Evolutionary conservation across 2,329 filamentous ascomycete genomes (phyloP), one percentile per base, ranked within the genome.

Genomic region (Chalaropsis thielavioides): DNA sequence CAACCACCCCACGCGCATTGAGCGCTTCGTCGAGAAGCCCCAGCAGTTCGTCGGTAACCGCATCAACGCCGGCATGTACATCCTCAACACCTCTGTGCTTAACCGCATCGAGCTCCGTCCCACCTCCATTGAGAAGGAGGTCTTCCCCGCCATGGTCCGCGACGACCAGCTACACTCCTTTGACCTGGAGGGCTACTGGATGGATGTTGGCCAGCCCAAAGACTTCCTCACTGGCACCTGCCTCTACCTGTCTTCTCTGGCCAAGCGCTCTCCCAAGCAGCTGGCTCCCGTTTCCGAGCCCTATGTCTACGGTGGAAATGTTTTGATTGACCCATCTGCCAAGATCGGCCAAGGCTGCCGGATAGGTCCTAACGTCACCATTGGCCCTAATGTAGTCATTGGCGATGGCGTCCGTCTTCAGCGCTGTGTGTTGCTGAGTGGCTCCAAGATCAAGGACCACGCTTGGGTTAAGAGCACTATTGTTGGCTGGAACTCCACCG

Each of bases 381-480:
- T 99, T 73, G 92, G 94, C 49, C 92, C 92, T 65, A 87, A 91
- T 71, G 92, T 96, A 56, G 86, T 96, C 59, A 82, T 99, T 66
- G 92, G 92, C 64, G 92, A 99, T 70, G 94, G 92, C 73, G 94
- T 96, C 51, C 86, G 92, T 71, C 83, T 99, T 69, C 92, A 97
- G 78, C 87, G 94, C 71, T 96, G 89, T 72, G 94, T 97, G 27
- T 78, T 99, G 65, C 82, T 99, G 69, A 83, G 87, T 68, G 89
- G 90, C 72, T 90, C 88, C 77, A 96, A 95, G 80, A 87, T 96
- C 77, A 96, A 96, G 83, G 94, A 99, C 75, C 92, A 99, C 75
- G 94, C 94, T 60, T 97, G 92, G 92, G 84, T 99, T 76, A 97
- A 97, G 85, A 95, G 89, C 74, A 94, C 92, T 72, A 97, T 99